These are phyloP conservation scores for Obelidium mucronatum DNA, from an alignment of 192 early-diverging fungal genomes.

Conservation along the genomic window DNA sequence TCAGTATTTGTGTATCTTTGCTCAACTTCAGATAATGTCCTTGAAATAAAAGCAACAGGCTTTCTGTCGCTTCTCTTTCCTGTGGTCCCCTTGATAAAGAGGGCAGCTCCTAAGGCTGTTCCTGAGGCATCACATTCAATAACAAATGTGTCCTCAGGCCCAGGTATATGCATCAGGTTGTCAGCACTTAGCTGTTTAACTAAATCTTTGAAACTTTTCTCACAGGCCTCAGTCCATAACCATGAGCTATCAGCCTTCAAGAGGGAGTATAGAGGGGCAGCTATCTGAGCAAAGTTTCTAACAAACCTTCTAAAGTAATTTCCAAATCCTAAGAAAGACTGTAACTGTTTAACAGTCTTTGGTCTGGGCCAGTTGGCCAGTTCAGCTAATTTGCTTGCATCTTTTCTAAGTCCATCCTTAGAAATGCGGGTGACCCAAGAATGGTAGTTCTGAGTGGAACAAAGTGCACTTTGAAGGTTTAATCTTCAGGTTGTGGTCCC, in stretches of 20 bases:
- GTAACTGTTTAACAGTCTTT: slow-evolving; percentile 15
- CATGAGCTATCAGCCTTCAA: not conserved
- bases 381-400: slow-evolving; percentile 39
- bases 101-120: slow-evolving; percentile 4
- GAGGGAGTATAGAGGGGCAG: slow-evolving; percentile 33
- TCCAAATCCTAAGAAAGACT: slow-evolving; percentile 27
- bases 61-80: not conserved
- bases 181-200: slow-evolving; percentile 30
- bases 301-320: slow-evolving; percentile 49
- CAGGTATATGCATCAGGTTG: not conserved
- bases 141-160: not conserved
- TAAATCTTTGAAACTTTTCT: slow-evolving; percentile 38
- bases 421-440: slow-evolving; percentile 42
- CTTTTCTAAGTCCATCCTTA: slow-evolving; percentile 29
- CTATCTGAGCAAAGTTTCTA: slow-evolving; percentile 31
- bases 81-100: not conserved
- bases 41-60: slow-evolving; percentile 19
- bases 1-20: slow-evolving; percentile 32
- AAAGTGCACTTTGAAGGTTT: slow-evolving; percentile 52
- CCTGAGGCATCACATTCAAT: slow-evolving; percentile 27
- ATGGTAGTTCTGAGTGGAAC: slow-evolving; percentile 25
- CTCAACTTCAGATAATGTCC: slow-evolving; percentile 4
- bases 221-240: slow-evolving; percentile 8
- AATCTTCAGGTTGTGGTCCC: slow-evolving; percentile 33
- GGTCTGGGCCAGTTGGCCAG: slow-evolving; percentile 39